These are phyloP conservation scores for Candolleomyces efflorescens DNA, from an alignment of 768 basidiomycete species.

Conservation along the genomic window DNA sequence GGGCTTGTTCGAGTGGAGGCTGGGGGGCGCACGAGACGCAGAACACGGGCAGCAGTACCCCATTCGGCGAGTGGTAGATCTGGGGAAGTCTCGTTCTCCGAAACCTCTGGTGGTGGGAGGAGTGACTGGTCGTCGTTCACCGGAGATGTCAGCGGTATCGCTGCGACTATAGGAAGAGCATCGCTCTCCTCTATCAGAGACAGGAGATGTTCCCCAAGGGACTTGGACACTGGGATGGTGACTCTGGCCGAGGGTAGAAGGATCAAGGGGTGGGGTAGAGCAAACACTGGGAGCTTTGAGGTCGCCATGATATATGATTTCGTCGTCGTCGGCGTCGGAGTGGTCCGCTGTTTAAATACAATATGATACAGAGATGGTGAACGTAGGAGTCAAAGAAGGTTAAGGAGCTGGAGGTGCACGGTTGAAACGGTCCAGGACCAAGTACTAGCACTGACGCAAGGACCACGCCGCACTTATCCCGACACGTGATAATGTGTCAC, in stretches of 20 bases:
- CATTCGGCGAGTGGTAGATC: constrained; percentile 36
- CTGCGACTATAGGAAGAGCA: constrained; percentile 64
- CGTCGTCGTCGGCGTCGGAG: constrained; percentile 9
- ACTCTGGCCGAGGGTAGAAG: constrained; percentile 72
- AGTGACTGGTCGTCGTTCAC: not conserved
- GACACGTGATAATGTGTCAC: no score
- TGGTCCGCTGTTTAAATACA: constrained; percentile 27
- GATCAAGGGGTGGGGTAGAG: constrained; percentile 66
- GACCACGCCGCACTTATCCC: no score
- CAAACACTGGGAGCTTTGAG: constrained; percentile 62
- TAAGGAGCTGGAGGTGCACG: no score
- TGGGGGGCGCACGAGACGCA: constrained; percentile 63
- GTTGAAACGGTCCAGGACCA: no score
- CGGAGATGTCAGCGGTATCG: constrained; percentile 32
- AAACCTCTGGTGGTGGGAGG: not conserved
- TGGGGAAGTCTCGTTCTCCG: not conserved
- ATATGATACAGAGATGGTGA: not conserved
- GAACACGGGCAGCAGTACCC: constrained; percentile 69
- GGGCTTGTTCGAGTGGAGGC: constrained; percentile 35
- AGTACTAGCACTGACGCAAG: no score
- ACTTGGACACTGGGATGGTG: constrained; percentile 59
- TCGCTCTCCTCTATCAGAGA: constrained; percentile 68
- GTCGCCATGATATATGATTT: constrained; percentile 27
- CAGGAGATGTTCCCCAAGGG: constrained; percentile 62
- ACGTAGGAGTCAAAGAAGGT: not conserved